Conservation (phyloP, 768 basidiomycete species). For the Pleurotus tuber-regium region DNA sequence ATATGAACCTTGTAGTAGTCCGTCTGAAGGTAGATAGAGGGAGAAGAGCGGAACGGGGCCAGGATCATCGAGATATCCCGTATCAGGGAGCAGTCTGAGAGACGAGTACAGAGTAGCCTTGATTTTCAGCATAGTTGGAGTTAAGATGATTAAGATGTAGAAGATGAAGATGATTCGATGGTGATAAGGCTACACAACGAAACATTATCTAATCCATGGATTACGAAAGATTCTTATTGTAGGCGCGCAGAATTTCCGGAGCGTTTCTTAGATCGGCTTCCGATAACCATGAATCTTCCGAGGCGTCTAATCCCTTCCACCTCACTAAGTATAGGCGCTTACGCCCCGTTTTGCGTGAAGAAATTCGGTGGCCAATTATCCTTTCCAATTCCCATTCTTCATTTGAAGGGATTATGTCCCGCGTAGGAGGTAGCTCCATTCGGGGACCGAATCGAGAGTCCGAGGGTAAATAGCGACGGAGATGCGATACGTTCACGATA, state of each 20-base stretch:
- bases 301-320: constrained; percentile 21
- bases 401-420: constrained; percentile 11
- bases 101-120: no score
- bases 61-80: no score
- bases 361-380: constrained; percentile 14
- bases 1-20: no score
- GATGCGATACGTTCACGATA: constrained; percentile 21
- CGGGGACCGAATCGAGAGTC: constrained; percentile 16
- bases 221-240: constrained; percentile 12
- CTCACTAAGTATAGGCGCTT: no score
- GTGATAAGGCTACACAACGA: no score
- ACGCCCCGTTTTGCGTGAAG: constrained; percentile 15
- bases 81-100: no score
- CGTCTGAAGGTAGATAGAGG: no score
- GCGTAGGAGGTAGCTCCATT: constrained; percentile 12
- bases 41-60: no score
- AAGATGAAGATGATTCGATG: no score
- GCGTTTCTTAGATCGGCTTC: constrained; percentile 21
- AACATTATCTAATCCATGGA: no score
- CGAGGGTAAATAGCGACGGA: constrained; percentile 18
- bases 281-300: constrained; percentile 21
- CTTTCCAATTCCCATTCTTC: constrained; percentile 19
- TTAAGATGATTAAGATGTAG: no score
- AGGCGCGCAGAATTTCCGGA: constrained; percentile 15
- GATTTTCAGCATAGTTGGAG: no score